These are phyloP conservation scores for Phytophthora megakarya DNA, from an alignment of 352 stramenopile species.

Conservation along the genomic window DNA sequence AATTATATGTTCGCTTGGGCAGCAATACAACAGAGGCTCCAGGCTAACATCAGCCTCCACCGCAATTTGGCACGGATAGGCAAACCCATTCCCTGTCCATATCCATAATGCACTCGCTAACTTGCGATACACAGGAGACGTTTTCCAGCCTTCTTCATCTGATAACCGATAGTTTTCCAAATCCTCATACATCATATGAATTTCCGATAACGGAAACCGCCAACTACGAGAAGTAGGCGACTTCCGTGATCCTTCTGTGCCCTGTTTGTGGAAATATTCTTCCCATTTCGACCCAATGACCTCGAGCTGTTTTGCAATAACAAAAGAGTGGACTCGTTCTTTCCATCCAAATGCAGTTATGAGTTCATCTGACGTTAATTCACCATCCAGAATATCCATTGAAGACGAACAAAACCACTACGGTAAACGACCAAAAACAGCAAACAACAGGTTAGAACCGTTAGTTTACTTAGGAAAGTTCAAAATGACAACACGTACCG, in stretches of 20 bases:
- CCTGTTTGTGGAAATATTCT: conserved; percentile 19
- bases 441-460: conserved; percentile 10
- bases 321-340: conserved; percentile 39
- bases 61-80: conserved; percentile 56
- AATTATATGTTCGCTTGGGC: conserved; percentile 63
- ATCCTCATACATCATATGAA: conserved; percentile 59
- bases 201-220: conserved; percentile 51
- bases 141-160: conserved; percentile 37
- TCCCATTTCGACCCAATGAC: conserved; percentile 47
- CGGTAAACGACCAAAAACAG: conserved; percentile 10
- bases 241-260: not conserved
- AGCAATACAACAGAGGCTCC: conserved; percentile 65
- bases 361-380: conserved; percentile 60
- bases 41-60: conserved; percentile 46
- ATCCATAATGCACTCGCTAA: conserved; percentile 61
- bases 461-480: not conserved
- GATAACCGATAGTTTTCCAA: conserved; percentile 45
- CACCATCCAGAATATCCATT: conserved; percentile 57
- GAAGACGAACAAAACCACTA: conserved; percentile 73
- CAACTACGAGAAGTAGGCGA: conserved; percentile 13
- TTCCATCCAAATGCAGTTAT: conserved; percentile 65
- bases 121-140: conserved; percentile 39
- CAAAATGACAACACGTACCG: conserved; percentile 43
- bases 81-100: conserved; percentile 72
- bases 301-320: conserved; percentile 61